A percentile compares a stretch with the other conserved stretches of the same genome.
These are phyloP conservation scores for Coriaria nepalensis DNA, from an alignment of 306 rosid genomes.

Conservation along the genomic window DNA sequence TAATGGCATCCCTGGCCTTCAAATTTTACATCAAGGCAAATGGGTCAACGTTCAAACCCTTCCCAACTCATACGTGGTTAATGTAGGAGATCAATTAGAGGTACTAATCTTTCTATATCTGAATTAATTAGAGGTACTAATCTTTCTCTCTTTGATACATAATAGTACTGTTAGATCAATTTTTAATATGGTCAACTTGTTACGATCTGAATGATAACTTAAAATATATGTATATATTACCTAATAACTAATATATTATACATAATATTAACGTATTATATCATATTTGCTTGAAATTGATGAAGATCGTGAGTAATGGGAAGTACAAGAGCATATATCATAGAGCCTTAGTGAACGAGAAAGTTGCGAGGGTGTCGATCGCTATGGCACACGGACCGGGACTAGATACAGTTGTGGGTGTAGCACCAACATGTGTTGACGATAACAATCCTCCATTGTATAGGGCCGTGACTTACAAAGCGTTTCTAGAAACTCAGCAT, in stretches of 20 bases:
- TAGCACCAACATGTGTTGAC: slow-evolving; percentile 17
- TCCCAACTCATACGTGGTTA: slow-evolving; percentile 39
- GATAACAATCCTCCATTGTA: slow-evolving; percentile 8
- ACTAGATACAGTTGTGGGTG: slow-evolving; percentile 19
- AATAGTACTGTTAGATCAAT: too few species aligned
- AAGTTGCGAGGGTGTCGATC: slow-evolving; percentile 30
- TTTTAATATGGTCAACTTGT: too few species aligned
- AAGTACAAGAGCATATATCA: slow-evolving; percentile 53
- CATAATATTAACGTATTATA: not conserved
- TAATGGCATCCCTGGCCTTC: slow-evolving; percentile 38
- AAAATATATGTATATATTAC: too few species aligned
- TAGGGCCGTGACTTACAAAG: slow-evolving; percentile 15
- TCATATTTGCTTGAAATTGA: too few species aligned
- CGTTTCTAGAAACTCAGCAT: slow-evolving; percentile 19
- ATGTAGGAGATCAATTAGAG: slow-evolving; percentile 50
- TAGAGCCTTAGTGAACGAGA: slow-evolving; percentile 36
- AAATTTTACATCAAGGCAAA: slow-evolving; percentile 23
- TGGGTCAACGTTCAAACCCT: slow-evolving; percentile 33
- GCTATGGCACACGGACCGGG: slow-evolving; percentile 42
- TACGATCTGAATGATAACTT: not conserved
- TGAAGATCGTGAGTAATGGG: slow-evolving; percentile 40
- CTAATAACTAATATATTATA: too few species aligned
- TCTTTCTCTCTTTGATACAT: too few species aligned
- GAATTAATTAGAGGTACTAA: not conserved
- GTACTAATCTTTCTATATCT: slow-evolving; percentile 8